phyloP scores from a whole-genome alignment of 495 filamentous ascomycete species.

The Bryoglossum gracile region DNA sequence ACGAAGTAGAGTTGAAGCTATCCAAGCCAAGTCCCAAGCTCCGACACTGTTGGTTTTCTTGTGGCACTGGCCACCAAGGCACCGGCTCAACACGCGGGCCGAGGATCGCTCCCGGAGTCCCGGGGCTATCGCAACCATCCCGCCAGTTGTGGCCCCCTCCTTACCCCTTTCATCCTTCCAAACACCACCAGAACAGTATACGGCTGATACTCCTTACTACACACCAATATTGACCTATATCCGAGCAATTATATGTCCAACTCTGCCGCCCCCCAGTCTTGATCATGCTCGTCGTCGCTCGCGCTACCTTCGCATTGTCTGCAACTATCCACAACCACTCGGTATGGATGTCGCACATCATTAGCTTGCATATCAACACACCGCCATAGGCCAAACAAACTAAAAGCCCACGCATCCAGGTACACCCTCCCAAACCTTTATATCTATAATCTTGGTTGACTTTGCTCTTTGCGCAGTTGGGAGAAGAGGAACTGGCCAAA shows the following conservation, averaged over 20 bases:
- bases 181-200: no score
- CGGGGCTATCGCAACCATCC: no score
- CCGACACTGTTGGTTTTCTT: no score
- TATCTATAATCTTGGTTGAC: neutral
- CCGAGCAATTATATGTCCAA: slow-evolving; percentile 11
- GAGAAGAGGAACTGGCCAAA: slow-evolving; percentile 7
- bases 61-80: no score
- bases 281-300: slow-evolving; percentile 10
- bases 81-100: no score
- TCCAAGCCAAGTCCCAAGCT: no score
- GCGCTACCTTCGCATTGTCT: slow-evolving; percentile 2
- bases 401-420: neutral
- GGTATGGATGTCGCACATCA: slow-evolving; percentile 6
- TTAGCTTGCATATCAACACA: slow-evolving; percentile 11
- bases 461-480: slow-evolving; percentile 11
- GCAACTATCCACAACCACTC: neutral
- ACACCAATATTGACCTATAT: no score
- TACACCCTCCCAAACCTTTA: slow-evolving; percentile 2
- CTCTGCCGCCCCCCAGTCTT: slow-evolving; percentile 3
- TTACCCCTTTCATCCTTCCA: no score
- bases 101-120: no score
- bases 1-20: no score
- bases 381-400: slow-evolving; percentile 1
- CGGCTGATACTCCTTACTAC: no score
- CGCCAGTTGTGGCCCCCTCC: no score